These are phyloP conservation scores for Rhododendron kiyosumense DNA, from an alignment of 148 eudicot species.

Conservation along the genomic window DNA sequence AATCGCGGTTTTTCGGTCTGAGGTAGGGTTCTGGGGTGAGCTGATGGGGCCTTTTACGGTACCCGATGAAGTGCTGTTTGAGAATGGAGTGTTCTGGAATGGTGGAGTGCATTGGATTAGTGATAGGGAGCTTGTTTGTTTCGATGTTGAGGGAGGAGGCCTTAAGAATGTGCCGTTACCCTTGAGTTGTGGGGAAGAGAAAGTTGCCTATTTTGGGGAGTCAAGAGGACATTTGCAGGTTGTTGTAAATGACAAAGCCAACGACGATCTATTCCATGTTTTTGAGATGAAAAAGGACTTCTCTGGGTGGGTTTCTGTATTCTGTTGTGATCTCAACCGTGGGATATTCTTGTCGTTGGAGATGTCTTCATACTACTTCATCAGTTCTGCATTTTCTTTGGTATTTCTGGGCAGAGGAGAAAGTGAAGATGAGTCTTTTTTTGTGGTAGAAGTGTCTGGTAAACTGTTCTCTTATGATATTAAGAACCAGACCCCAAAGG, in stretches of 20 bases:
- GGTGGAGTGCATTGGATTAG: conserved; percentile 11
- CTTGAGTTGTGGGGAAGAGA: neutral
- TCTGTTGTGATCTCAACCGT: conserved; percentile 1
- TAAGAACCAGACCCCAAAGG: neutral
- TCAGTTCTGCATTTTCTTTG: neutral
- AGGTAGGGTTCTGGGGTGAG: conserved; percentile 13
- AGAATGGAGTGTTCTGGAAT: conserved; percentile 14
- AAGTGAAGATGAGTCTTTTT: neutral
- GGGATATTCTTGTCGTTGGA: neutral
- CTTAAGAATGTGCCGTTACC: neutral
- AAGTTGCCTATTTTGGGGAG: conserved; percentile 5
- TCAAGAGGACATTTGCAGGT: neutral
- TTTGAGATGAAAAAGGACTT: conserved; percentile 10
- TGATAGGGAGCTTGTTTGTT: neutral
- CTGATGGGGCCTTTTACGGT: conserved; percentile 6
- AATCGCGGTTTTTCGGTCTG: neutral
- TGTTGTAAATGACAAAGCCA: neutral
- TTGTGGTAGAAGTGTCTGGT: neutral
- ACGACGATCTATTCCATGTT: neutral
- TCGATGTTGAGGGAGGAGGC: neutral
- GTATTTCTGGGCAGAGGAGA: conserved; percentile 4
- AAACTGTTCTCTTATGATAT: neutral
- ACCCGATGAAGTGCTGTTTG: conserved; percentile 1
- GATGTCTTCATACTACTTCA: neutral
- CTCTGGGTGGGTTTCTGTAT: conserved; percentile 7